Evolutionary conservation across 139 green algal species (phyloP).

Genomic region (Chlamydomonas schloesseri): DNA sequence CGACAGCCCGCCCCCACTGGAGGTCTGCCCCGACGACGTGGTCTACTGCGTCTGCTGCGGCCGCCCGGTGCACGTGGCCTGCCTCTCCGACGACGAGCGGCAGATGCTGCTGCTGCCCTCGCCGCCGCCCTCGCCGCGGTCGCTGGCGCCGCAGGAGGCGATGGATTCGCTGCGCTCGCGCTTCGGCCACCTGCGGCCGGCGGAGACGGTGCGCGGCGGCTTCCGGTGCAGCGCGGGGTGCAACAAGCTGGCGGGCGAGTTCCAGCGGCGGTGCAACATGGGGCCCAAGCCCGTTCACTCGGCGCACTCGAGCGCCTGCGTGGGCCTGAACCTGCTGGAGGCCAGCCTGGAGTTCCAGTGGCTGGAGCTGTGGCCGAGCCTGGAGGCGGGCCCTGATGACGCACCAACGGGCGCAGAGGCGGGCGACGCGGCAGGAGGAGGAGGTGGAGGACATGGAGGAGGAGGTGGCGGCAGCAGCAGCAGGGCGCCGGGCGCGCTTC

Average conservation of each 20-base stretch:
- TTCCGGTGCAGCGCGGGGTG: not conserved
- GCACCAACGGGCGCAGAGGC: not conserved
- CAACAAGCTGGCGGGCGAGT: not conserved
- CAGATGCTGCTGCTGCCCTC: not conserved
- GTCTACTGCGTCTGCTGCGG: not conserved
- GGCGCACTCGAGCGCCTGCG: not conserved
- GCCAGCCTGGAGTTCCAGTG: slow-evolving; percentile 9
- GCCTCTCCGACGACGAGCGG: not conserved
- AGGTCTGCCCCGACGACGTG: not conserved
- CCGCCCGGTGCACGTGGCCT: not conserved
- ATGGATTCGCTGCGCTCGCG: not conserved
- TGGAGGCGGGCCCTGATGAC: too few species aligned
- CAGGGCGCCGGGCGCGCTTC: too few species aligned
- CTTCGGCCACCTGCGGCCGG: not conserved
- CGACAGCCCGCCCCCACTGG: too few species aligned
- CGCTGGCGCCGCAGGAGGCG: not conserved
- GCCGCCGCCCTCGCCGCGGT: not conserved
- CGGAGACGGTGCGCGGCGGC: not conserved
- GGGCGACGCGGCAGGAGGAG: not conserved
- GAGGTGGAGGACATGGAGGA: not conserved
- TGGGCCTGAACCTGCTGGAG: not conserved
- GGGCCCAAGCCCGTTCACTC: not conserved
- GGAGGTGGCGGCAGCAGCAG: not conserved
- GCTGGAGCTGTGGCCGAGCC: not conserved
- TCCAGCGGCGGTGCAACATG: not conserved